A percentile compares a stretch with the other conserved stretches of the same genome.
Evolutionary conservation across 345 rosid species (phyloP).

Genomic region (Eucalyptus cloeziana): DNA sequence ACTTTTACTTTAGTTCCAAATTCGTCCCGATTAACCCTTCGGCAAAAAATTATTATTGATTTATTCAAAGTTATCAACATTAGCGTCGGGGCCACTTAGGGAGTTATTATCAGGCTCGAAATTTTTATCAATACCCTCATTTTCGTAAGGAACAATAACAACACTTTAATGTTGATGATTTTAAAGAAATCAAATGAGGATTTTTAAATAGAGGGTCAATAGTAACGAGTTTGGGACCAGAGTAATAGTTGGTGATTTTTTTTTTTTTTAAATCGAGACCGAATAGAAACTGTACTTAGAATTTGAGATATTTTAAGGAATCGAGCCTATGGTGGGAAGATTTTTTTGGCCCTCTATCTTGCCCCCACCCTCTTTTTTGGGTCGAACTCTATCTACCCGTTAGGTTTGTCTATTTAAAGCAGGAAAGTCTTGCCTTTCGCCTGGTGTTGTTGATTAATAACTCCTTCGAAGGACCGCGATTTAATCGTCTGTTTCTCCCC

Average conservation of each 20-base stretch:
- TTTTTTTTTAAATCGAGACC: no score
- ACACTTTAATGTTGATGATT: fast-evolving
- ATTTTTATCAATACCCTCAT: neutral
- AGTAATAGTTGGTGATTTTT: neutral
- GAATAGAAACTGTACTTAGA: neutral
- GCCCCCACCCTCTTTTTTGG: no score
- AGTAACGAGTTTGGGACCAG: fast-evolving
- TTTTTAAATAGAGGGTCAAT: neutral
- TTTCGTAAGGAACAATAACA: fast-evolving
- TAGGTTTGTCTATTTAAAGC: neutral
- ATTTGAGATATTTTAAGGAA: neutral
- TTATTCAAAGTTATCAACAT: neutral
- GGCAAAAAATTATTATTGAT: neutral
- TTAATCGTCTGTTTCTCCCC: neutral
- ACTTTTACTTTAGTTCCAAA: neutral
- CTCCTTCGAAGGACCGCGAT: neutral
- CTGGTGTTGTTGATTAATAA: neutral
- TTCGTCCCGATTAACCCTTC: fast-evolving
- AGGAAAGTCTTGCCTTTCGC: neutral
- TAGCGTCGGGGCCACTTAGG: fast-evolving
- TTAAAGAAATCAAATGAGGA: neutral
- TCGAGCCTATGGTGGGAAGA: neutral
- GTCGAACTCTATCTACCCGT: neutral
- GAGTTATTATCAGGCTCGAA: fast-evolving
- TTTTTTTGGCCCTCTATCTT: neutral